phyloP scores from a whole-genome alignment of 2,329 filamentous ascomycete species.

The Coleophoma eucalyptorum region DNA sequence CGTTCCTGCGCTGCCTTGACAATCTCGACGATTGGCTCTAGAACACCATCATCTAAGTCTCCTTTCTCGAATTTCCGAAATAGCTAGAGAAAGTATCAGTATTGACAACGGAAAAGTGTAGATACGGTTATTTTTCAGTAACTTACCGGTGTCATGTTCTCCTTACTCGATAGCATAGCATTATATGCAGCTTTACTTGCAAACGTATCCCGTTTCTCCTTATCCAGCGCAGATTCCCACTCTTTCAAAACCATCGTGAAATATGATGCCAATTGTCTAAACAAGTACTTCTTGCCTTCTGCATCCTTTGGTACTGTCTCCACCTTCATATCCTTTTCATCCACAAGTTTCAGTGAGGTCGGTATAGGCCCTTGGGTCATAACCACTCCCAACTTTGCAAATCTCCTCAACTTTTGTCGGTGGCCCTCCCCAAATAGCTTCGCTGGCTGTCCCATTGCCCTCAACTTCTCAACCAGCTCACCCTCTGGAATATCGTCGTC shows the following conservation, averaged over 20 bases:
- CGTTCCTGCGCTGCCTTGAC: conserved; percentile 86
- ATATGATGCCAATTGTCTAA: conserved; percentile 86
- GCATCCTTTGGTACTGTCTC: conserved; percentile 57
- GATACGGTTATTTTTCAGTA: background rate
- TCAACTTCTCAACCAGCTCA: conserved; percentile 64
- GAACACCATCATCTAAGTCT: conserved; percentile 73
- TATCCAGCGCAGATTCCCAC: conserved; percentile 76
- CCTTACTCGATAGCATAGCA: conserved; percentile 81
- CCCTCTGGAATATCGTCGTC: conserved; percentile 66
- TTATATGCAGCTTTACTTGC: conserved; percentile 78
- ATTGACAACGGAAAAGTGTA: background rate
- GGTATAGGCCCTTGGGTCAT: conserved; percentile 78
- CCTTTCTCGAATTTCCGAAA: conserved; percentile 85
- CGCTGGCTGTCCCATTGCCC: conserved; percentile 69
- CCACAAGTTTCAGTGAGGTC: conserved; percentile 74
- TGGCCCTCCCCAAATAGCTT: conserved; percentile 80
- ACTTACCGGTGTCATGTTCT: conserved; percentile 75
- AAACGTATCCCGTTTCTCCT: conserved; percentile 61
- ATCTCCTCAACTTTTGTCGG: conserved; percentile 63
- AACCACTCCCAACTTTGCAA: conserved; percentile 58
- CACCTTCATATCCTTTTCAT: conserved; percentile 88
- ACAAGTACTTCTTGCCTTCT: conserved; percentile 67
- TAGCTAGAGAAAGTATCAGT: conserved; percentile 41
- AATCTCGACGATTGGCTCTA: conserved; percentile 85
- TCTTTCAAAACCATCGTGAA: conserved; percentile 94